These are phyloP conservation scores for Myriosclerotinia curreyana DNA, from an alignment of 2,329 filamentous ascomycete genomes.

Conservation along the genomic window DNA sequence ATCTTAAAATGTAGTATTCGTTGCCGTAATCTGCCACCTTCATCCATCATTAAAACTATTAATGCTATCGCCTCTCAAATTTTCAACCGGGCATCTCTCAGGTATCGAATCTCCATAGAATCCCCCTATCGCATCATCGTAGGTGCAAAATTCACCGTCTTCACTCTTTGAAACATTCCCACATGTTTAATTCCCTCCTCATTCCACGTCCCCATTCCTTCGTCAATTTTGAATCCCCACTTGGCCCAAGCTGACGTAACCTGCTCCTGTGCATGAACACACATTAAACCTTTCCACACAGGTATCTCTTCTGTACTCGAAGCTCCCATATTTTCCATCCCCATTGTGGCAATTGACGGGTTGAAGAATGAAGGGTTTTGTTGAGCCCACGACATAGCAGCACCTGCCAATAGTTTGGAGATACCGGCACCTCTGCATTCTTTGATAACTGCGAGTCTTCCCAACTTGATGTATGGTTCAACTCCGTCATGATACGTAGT, in stretches of 20 bases:
- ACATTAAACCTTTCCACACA: conserved; percentile 70
- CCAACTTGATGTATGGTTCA: conserved; percentile 81
- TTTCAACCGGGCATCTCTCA: too few relatives aligned
- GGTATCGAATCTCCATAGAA: too few relatives aligned
- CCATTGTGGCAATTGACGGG: conserved; percentile 43
- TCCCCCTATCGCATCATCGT: background rate
- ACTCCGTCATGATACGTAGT: conserved; percentile 56
- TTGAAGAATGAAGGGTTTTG: conserved; percentile 57
- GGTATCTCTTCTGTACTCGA: conserved; percentile 44
- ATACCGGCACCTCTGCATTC: conserved; percentile 55
- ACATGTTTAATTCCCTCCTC: conserved; percentile 85
- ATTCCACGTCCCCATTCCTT: conserved; percentile 71
- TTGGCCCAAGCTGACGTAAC: conserved; percentile 64
- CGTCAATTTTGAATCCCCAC: conserved; percentile 72
- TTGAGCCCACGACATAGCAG: conserved; percentile 64
- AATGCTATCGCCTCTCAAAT: too few relatives aligned
- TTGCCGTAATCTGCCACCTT: too few relatives aligned
- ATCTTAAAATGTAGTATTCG: too few relatives aligned
- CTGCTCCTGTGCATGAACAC: conserved; percentile 74
- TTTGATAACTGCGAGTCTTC: conserved; percentile 68
- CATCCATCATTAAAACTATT: too few relatives aligned
- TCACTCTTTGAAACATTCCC: conserved; percentile 68
- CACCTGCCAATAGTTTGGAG: conserved; percentile 62
- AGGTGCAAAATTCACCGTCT: conserved; percentile 34
- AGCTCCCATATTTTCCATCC: conserved; percentile 45